Evolutionary conservation across 306 rosid genomes (phyloP).

Genomic region (Begonia loranthoides): DNA sequence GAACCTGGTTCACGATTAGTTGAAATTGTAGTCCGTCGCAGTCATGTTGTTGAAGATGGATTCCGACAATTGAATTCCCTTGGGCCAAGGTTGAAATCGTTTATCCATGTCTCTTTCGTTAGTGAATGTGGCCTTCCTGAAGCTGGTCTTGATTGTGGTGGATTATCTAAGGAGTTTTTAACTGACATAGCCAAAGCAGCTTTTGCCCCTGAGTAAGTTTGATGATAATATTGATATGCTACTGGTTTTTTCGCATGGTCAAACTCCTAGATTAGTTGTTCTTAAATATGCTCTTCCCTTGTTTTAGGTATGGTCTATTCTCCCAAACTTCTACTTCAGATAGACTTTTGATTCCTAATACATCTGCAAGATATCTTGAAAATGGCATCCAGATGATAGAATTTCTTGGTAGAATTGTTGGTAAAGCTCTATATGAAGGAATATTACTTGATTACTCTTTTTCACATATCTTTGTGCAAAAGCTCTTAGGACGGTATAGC

Average conservation of each 20-base stretch:
- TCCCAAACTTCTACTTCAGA: conserved; percentile 83
- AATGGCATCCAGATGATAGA: conserved; percentile 96
- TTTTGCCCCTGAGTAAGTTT: conserved; percentile 79
- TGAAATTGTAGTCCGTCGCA: conserved; percentile 70
- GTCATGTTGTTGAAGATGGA: conserved; percentile 95
- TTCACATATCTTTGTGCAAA: conserved; percentile 85
- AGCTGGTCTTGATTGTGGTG: conserved; percentile 99
- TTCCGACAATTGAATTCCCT: conserved; percentile 72
- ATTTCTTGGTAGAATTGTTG: conserved; percentile 95
- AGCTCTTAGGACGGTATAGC: conserved; percentile 91
- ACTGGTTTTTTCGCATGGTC: not conserved
- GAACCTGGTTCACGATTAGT: conserved; percentile 74
- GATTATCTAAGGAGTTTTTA: conserved; percentile 86
- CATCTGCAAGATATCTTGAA: conserved; percentile 76
- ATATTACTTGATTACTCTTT: conserved; percentile 92
- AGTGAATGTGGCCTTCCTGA: conserved; percentile 97
- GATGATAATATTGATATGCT: conserved; percentile 7
- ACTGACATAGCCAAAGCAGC: conserved; percentile 88
- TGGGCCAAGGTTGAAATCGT: conserved; percentile 79
- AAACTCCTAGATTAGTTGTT: not conserved
- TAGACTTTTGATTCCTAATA: conserved; percentile 68
- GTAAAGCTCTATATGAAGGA: conserved; percentile 97
- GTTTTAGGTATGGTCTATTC: conserved; percentile 69
- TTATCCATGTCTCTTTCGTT: conserved; percentile 89
- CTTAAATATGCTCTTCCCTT: conserved; percentile 14